Evolutionary conservation across 1,284 basidiomycete species (phyloP).

Genomic region (Cronartium quercuum): DNA sequence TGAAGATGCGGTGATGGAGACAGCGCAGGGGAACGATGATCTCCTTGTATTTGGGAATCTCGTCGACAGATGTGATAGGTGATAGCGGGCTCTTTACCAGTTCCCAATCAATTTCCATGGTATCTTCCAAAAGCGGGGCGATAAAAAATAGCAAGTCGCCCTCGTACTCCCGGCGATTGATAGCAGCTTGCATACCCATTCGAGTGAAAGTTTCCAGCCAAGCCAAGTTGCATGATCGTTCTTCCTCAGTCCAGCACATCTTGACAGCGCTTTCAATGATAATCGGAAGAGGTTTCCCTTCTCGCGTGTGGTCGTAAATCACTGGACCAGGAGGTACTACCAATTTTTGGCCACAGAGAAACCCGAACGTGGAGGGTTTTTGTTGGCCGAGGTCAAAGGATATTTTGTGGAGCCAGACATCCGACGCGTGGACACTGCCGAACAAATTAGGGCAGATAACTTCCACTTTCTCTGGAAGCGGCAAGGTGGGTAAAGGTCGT

Average conservation of each 20-base stretch:
- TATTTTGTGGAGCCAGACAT: not conserved
- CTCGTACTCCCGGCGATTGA: slow-evolving; percentile 12
- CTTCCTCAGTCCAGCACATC: not conserved
- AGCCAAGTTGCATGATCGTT: not conserved
- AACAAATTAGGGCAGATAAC: slow-evolving; percentile 31
- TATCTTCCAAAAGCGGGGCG: slow-evolving; percentile 3
- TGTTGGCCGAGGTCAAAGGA: not conserved
- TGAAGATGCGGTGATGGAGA: slow-evolving; percentile 8
- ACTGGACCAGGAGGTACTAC: not conserved
- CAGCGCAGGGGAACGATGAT: slow-evolving; percentile 11
- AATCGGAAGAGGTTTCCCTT: not conserved
- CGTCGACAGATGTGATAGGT: slow-evolving; percentile 3
- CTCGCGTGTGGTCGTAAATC: not conserved
- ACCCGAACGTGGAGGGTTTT: not conserved
- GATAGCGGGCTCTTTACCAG: slow-evolving; percentile 1
- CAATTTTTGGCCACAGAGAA: not conserved
- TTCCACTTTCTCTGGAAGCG: slow-evolving; percentile 12
- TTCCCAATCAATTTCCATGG: slow-evolving; percentile 27
- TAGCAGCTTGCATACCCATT: slow-evolving; percentile 16
- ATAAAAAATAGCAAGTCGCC: slow-evolving; percentile 23
- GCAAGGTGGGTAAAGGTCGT: slow-evolving; percentile 4
- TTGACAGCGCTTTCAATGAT: not conserved
- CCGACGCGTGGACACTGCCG: slow-evolving; percentile 3
- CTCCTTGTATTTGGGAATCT: not conserved
- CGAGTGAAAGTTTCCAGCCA: slow-evolving; percentile 23